Conservation (phyloP, 23 red algal species). For the Chondrus crispus region DNA sequence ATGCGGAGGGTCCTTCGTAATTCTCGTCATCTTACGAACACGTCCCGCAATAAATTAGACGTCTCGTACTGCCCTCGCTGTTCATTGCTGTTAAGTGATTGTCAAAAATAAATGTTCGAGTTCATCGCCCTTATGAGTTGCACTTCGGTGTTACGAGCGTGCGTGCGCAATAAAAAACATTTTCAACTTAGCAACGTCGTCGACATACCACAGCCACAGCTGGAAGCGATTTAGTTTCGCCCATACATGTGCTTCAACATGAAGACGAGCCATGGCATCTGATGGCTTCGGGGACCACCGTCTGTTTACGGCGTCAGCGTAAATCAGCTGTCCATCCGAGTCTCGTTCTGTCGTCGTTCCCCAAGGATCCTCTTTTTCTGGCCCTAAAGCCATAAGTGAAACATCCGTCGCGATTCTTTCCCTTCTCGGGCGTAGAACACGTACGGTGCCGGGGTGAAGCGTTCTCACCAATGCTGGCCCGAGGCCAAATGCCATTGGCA, state of each 20-base stretch:
- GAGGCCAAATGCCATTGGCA: slow-evolving; percentile 61
- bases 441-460: slow-evolving; percentile 2
- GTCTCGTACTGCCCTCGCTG: no score
- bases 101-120: no score
- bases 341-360: background rate
- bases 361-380: slow-evolving; percentile 61
- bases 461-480: slow-evolving; percentile 6
- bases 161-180: no score
- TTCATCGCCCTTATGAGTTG: no score
- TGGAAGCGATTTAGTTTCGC: slow-evolving; percentile 53
- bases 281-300: slow-evolving; percentile 56
- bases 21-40: no score
- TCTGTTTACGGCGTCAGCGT: background rate
- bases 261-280: slow-evolving; percentile 16
- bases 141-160: no score
- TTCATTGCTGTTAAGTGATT: no score
- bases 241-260: slow-evolving; percentile 26
- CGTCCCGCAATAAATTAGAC: no score
- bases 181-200: no score
- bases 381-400: slow-evolving; percentile 80
- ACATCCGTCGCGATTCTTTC: slow-evolving; percentile 44
- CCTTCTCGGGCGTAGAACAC: slow-evolving; percentile 52
- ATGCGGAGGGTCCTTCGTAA: no score
- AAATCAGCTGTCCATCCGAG: background rate
- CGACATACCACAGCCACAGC: slow-evolving; percentile 77